Base-by-base conservation (phyloP, 2,329 filamentous ascomycete species). In the Fusarium luffae region DNA sequence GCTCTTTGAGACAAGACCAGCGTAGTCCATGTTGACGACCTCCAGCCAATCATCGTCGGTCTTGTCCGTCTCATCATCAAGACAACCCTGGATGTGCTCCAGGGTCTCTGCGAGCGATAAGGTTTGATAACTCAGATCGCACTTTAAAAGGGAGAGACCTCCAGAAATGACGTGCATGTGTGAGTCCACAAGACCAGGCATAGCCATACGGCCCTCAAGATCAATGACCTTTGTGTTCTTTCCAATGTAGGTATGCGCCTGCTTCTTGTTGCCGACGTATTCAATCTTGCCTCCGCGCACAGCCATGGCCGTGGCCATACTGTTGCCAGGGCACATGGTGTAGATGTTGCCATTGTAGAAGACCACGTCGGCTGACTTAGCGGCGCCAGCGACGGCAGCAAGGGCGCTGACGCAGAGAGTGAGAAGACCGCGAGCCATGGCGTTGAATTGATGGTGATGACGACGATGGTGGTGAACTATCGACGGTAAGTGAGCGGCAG, bases 271-370 rank as follows among this genome's bases (percentile, higher is more conserved):
- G 12, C 75, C 75, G 1, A 71, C 52, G 25, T 68, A 75, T 23
- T 69, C 59, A 16, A 76, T 75, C 34, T 34, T 59, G 19, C 75
- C 75, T 4, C 52, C 65, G 1, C 59, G 62, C 21, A 76, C 56
- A 7, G 71, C 74, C 32, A 76, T 57, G 19, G 72, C 74, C 1
- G 63, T 46, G 16, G 46, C 63, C 48, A 61, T 65, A 12, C 47
- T 44, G 23, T 72, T 66, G 8, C 50, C 44, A 5, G 58, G 43
- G 27, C 54, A 42, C 64, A 76, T 71, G 27, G 72, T 72, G 57
- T 76, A 75, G 46, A 76, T 76, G 30, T 54, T 68, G 32, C 73
- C 74, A 74, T 76, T 76, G 46, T 61, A 62, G 10, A 76, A 70
- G 25, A 76, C 75, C 4, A 70, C 58, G 40, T 76, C 56, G 4